Evolutionary conservation across 441 rosid genomes (phyloP), one percentile per base, ranked within the genome.

Genomic region (Hura crepitans): DNA sequence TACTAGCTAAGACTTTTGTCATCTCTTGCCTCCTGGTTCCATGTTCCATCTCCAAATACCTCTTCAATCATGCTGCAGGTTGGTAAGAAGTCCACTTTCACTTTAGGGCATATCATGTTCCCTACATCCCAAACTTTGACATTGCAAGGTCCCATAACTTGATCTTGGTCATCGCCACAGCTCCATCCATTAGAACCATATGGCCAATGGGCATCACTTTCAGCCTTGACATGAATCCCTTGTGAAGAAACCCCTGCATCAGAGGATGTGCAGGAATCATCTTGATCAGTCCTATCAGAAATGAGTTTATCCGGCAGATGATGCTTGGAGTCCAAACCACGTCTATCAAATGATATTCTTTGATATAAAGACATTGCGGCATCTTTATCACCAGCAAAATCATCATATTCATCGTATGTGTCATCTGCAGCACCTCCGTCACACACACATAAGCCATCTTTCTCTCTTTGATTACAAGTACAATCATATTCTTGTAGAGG

Each of bases 1-100:
- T 57, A 71, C 69, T 63, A 68, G 72, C 74, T 66, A 27, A 67
- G 68, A 45, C 76, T 73, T 45, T 81, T 76, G 15, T 69, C 71
- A 54, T 81, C 82, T 43, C 63, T 66, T 49, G 37, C 55, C 65
- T 69, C 18, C 17, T 17, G 25, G 71, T 78, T 78, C 75, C 79
- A 81, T 10, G 86, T 66, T 23, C 66, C 82, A n/a, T 79, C 79
- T 20, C 88, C 82, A 8, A 86, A 84, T 10, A 81, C 83, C 79
- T 84, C 90, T 69, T 84, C 83, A 46, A 84, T 86, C 83, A 86
- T 74, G 58, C 77, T 82, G 59, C 80, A 75, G 20, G 88, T 84
- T 35, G 90, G 82, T 45, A 84, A 71, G 62, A 86, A 76, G 69
- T 81, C 84, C 13, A 77, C 77, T 43, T 78, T 79, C 33, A 63